Evolutionary conservation across 345 rosid species (phyloP), one percentile per base, ranked within the genome.

Genomic region (Camelina sativa): DNA sequence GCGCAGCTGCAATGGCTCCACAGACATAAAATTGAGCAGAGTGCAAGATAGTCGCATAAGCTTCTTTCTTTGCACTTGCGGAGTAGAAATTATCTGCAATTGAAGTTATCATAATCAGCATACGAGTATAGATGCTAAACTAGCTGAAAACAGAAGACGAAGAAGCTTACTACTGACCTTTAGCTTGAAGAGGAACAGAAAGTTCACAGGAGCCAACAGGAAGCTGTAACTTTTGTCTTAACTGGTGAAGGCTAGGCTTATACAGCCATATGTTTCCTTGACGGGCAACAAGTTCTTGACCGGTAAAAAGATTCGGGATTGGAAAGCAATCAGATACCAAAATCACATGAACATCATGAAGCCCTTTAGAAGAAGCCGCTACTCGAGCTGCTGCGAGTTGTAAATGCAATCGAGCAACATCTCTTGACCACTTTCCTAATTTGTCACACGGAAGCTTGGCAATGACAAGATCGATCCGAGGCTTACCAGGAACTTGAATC

Each of bases 151-250:
- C 23, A 22, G 25, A 43, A 72, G 13, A 54, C 3, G 5, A 16
- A 57, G 60, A 57, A 65, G 59, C 58, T 75, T 46, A 61, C 35
- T 37, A 65, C 84, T 65, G 20, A 91, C 98, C 97, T 86, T 89
- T 89, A 60, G 93, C 91, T 69, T 84, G 81, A 37, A 89, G 88
- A 76, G 98, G 96, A 74, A 86, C 96, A 8, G 96, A 79, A 25
- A 91, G 96, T 77, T 86, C 98, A 73, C 98, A 93, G 8, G 98
- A 93, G 34, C 98, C 98, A 11, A 85, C 81, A 9, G 96, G 98
- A 38, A 93, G 96, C 40, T 71, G 85, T 55, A 82, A 23, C 86
- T 85, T 87, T 73, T 86, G 86, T 63, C 98, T 86, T 82, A 91
- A 64, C 46, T 40, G 72, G 79, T 85, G 77, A 41, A 80, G 86